Evolutionary conservation across 495 filamentous ascomycete genomes (phyloP).

Genomic region (Glarea lozoyensis): DNA sequence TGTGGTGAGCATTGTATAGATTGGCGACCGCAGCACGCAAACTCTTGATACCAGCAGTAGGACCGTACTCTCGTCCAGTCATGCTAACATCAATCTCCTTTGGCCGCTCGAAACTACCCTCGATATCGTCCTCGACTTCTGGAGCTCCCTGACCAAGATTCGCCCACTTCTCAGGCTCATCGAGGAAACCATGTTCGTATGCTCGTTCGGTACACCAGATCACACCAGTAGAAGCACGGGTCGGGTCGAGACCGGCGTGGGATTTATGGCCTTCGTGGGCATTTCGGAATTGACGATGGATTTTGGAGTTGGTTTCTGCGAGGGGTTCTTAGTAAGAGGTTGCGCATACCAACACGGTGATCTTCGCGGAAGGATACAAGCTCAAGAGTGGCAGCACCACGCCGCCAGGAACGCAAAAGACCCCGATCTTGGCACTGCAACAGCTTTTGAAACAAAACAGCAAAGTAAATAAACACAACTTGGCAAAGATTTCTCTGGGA

Average conservation of each 20-base stretch:
- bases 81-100: constrained; percentile 68
- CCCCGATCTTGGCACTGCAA: no score
- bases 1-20: constrained; percentile 89
- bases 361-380: not conserved
- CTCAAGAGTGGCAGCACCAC: not conserved
- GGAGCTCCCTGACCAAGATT: constrained; percentile 94
- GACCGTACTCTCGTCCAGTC: constrained; percentile 79
- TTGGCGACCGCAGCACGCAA: constrained; percentile 82
- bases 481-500: not conserved
- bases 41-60: constrained; percentile 87
- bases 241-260: constrained; percentile 82
- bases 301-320: constrained; percentile 64
- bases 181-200: constrained; percentile 68
- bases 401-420: no score
- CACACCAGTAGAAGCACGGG: constrained; percentile 72
- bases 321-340: not conserved
- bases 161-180: constrained; percentile 77
- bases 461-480: no score
- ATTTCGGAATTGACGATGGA: constrained; percentile 76
- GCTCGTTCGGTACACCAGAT: constrained; percentile 83
- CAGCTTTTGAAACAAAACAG: no score
- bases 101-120: constrained; percentile 82
- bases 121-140: constrained; percentile 88
- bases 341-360: not conserved
- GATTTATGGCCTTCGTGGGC: constrained; percentile 83